A percentile compares a stretch with the other conserved stretches of the same genome.
phyloP scores from a whole-genome alignment of 352 stramenopile species.

The Pythium aphanidermatum region DNA sequence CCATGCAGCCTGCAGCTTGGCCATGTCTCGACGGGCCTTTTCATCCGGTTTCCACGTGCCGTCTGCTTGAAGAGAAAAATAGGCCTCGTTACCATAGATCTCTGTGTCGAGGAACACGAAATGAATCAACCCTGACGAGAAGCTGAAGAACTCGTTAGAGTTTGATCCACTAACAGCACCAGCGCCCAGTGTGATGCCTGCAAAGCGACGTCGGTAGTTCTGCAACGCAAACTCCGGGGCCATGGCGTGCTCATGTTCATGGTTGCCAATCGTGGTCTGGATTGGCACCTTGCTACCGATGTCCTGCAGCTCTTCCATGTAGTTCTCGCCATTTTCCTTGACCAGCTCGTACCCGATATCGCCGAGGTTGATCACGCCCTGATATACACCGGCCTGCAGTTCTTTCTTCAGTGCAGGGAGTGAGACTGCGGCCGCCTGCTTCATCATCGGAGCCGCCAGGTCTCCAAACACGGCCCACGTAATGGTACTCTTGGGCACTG shows the following conservation, averaged over 20 bases:
- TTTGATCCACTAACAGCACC: slow-evolving; percentile 48
- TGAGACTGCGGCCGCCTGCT: slow-evolving; percentile 47
- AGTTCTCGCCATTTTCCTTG: slow-evolving; percentile 58
- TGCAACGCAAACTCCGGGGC: slow-evolving; percentile 48
- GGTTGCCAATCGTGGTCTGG: slow-evolving; percentile 72
- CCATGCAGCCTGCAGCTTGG: slow-evolving; percentile 40
- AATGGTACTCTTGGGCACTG: slow-evolving; percentile 29
- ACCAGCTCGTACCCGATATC: slow-evolving; percentile 70
- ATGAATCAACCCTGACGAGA: slow-evolving; percentile 51
- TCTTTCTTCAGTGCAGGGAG: slow-evolving; percentile 57
- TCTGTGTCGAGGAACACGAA: slow-evolving; percentile 81
- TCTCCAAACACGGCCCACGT: slow-evolving; percentile 80
- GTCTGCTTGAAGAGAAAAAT: slow-evolving; percentile 33
- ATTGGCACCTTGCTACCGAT: slow-evolving; percentile 59
- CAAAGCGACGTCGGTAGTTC: slow-evolving; percentile 69
- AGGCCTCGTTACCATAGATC: slow-evolving; percentile 66
- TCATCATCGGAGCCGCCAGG: slow-evolving; percentile 47
- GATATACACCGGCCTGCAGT: slow-evolving; percentile 30
- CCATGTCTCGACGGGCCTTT: slow-evolving; percentile 22
- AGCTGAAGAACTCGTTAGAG: slow-evolving; percentile 77
- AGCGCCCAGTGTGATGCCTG: slow-evolving; percentile 40
- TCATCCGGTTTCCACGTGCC: slow-evolving; percentile 49
- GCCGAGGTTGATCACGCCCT: slow-evolving; percentile 65
- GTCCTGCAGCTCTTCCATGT: slow-evolving; percentile 62
- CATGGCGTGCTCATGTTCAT: slow-evolving; percentile 63